Evolutionary conservation across 192 early-diverging fungal species (phyloP).

Genomic region (Coemansia sp.): DNA sequence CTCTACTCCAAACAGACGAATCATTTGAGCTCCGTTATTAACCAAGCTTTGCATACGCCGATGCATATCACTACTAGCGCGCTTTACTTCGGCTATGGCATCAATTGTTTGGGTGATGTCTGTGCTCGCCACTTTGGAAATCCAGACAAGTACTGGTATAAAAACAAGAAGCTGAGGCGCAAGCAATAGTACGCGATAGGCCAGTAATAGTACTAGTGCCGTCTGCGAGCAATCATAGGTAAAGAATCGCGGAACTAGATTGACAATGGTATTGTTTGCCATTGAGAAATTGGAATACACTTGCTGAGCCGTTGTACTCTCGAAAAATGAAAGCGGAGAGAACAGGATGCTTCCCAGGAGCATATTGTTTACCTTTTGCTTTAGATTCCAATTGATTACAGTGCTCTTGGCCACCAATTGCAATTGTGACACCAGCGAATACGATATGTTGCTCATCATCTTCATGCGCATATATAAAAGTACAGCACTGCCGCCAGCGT

Average conservation of each 20-base stretch:
- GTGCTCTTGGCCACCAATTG: not conserved
- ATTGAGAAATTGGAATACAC: not conserved
- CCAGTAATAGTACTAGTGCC: not conserved
- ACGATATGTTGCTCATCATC: not conserved
- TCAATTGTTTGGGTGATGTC: not conserved
- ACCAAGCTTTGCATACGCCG: not conserved
- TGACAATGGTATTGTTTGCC: not conserved
- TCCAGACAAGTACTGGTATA: not conserved
- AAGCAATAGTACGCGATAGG: not conserved
- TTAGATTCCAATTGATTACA: not conserved
- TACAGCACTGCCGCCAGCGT: not conserved
- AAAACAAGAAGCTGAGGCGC: not conserved
- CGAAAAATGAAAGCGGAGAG: not conserved
- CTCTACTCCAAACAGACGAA: slow-evolving; percentile 62
- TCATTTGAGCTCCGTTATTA: slow-evolving; percentile 35
- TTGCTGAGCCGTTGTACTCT: not conserved
- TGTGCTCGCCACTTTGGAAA: not conserved
- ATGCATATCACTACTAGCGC: not conserved
- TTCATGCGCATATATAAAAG: not conserved
- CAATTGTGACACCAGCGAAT: not conserved
- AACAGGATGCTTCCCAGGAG: not conserved
- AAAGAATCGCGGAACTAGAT: not conserved
- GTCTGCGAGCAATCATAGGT: slow-evolving; percentile 3
- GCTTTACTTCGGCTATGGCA: not conserved
- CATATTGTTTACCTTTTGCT: not conserved